These are phyloP conservation scores for Stentor coeruleus DNA, from an alignment of 73 alveolate genomes.

Conservation along the genomic window DNA sequence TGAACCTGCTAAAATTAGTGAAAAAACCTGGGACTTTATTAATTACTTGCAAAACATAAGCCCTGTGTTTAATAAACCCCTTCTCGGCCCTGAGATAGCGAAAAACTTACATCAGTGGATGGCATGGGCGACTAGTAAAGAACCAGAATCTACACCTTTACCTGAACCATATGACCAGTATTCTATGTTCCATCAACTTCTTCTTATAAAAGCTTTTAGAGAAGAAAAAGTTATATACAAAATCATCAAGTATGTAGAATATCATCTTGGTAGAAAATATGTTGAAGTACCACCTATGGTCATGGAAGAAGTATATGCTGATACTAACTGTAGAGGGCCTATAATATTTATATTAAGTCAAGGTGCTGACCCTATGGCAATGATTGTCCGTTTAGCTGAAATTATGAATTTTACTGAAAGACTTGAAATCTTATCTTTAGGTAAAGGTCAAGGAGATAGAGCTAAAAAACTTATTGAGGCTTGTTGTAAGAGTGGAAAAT, in stretches of 20 bases:
- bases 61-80: constrained; percentile 77
- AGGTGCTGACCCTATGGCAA: constrained; percentile 99
- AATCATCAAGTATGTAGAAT: constrained; percentile 75
- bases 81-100: constrained; percentile 88
- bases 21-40: constrained; percentile 48
- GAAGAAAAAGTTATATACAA: constrained; percentile 71
- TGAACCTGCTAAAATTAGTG: constrained; percentile 40
- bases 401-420: constrained; percentile 72
- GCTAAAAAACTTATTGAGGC: constrained; percentile 92
- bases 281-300: constrained; percentile 91
- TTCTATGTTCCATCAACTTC: constrained; percentile 43
- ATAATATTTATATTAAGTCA: constrained; percentile 94
- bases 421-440: constrained; percentile 93
- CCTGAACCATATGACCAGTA: constrained; percentile 26
- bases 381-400: constrained; percentile 83
- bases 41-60: constrained; percentile 67
- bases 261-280: constrained; percentile 82
- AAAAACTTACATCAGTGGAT: constrained; percentile 63
- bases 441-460: constrained; percentile 97
- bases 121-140: constrained; percentile 49
- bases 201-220: constrained; percentile 37
- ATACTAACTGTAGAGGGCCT: constrained; percentile 96
- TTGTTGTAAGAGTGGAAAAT: constrained; percentile 93
- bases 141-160: constrained; percentile 7
- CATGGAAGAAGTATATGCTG: constrained; percentile 95